phyloP scores from a whole-genome alignment of 2,329 filamentous ascomycete species.

The Pseudogymnoascus sp. region DNA sequence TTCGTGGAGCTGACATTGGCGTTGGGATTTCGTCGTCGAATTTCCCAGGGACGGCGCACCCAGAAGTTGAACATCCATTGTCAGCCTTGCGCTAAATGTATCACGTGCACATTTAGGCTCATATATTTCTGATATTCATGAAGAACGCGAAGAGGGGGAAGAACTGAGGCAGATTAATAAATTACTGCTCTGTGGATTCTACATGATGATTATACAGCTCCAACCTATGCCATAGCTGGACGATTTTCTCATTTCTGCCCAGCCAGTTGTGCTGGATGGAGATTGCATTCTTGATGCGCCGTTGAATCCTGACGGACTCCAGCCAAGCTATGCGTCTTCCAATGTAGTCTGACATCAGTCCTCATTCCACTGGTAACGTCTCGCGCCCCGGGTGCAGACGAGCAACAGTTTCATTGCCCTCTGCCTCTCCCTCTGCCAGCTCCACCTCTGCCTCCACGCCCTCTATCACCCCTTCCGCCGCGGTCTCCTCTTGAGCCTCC shows the following conservation, averaged over 20 bases:
- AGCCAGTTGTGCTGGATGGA: neutral
- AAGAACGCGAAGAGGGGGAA: neutral
- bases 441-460: conserved; percentile 42
- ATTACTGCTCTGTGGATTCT: conserved; percentile 7
- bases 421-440: conserved; percentile 29
- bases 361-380: conserved; percentile 10
- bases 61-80: neutral
- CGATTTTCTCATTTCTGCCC: neutral
- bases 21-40: conserved; percentile 5
- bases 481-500: conserved; percentile 49
- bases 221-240: neutral
- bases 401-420: conserved; percentile 1
- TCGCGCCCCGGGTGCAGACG: conserved; percentile 18
- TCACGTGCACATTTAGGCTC: neutral
- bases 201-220: conserved; percentile 5
- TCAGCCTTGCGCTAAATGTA: neutral
- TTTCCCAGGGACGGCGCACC: neutral
- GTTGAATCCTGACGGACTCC: neutral
- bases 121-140: conserved; percentile 5
- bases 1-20: conserved; percentile 30
- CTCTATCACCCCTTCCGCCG: conserved; percentile 44
- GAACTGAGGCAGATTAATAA: neutral
- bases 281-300: neutral
- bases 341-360: conserved; percentile 1
- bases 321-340: conserved; percentile 6